These are phyloP conservation scores for Gossypium davidsonii DNA, from an alignment of 441 rosid genomes.

Conservation along the genomic window DNA sequence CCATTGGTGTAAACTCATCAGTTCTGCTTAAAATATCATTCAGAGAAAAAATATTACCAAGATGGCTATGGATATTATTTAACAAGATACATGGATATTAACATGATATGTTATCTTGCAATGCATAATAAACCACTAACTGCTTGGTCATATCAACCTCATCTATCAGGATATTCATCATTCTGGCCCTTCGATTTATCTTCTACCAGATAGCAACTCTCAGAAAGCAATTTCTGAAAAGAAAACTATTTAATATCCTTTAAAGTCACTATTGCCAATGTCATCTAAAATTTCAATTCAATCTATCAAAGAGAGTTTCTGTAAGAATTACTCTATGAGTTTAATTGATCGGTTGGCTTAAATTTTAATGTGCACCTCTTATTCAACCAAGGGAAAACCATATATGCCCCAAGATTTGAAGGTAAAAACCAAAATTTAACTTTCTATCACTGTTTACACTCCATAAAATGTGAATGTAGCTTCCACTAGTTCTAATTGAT, in stretches of 20 bases:
- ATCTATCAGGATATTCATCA: neutral
- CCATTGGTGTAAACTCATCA: conserved; percentile 63
- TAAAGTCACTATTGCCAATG: neutral
- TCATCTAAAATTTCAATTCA: neutral
- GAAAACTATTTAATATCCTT: neutral
- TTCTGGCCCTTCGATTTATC: neutral
- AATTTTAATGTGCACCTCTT: neutral
- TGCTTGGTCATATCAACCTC: too few relatives aligned
- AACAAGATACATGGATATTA: too few relatives aligned
- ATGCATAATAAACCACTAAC: too few relatives aligned
- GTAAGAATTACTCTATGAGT: neutral
- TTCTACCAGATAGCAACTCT: neutral
- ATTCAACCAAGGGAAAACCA: neutral
- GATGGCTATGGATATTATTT: neutral
- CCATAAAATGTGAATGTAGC: neutral
- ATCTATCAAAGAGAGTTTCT: neutral
- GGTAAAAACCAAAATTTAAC: neutral
- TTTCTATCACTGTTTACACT: neutral
- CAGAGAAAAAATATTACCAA: neutral
- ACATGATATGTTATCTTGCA: too few relatives aligned
- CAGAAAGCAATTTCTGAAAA: neutral
- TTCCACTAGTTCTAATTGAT: neutral
- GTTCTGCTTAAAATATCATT: conserved; percentile 40
- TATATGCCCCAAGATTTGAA: neutral
- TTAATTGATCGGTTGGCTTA: neutral